A percentile compares a stretch with the other conserved stretches of the same genome.
phyloP scores from a whole-genome alignment of 768 basidiomycete genomes.

The Suillus clintonianus region DNA sequence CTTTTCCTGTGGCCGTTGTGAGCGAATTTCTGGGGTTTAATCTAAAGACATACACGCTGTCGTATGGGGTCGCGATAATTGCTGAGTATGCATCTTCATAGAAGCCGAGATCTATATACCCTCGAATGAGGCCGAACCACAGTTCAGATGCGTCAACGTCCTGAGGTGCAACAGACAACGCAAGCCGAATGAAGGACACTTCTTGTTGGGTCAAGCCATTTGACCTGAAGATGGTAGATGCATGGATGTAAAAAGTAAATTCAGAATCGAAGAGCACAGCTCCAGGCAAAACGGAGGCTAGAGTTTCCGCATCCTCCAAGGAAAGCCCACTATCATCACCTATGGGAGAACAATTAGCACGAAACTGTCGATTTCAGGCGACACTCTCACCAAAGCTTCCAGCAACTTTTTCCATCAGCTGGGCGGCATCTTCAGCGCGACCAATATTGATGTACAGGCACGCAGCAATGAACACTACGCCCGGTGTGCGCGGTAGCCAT shows the following conservation, averaged over 20 bases:
- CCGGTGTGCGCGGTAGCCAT: conserved; percentile 80
- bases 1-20: conserved; percentile 57
- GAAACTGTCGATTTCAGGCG: conserved; percentile 9
- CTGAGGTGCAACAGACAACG: conserved; percentile 66
- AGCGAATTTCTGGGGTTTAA: conserved; percentile 7
- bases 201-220: conserved; percentile 58
- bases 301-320: conserved; percentile 62
- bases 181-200: conserved; percentile 74
- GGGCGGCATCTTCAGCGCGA: conserved; percentile 71
- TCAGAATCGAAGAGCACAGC: conserved; percentile 57
- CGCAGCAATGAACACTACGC: conserved; percentile 71
- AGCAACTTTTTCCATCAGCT: conserved; percentile 71
- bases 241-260: conserved; percentile 77
- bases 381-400: conserved; percentile 67
- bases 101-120: conserved; percentile 66
- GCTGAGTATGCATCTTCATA: conserved; percentile 90
- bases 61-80: conserved; percentile 72
- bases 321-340: conserved; percentile 52
- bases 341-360: conserved; percentile 19
- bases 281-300: conserved; percentile 62
- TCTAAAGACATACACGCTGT: conserved; percentile 66
- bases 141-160: conserved; percentile 62
- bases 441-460: conserved; percentile 67
- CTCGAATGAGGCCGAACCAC: conserved; percentile 79
- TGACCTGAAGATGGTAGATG: conserved; percentile 71